Conservation (phyloP, 164 flowering plant species). For the Dillenia suffruticosa region DNA sequence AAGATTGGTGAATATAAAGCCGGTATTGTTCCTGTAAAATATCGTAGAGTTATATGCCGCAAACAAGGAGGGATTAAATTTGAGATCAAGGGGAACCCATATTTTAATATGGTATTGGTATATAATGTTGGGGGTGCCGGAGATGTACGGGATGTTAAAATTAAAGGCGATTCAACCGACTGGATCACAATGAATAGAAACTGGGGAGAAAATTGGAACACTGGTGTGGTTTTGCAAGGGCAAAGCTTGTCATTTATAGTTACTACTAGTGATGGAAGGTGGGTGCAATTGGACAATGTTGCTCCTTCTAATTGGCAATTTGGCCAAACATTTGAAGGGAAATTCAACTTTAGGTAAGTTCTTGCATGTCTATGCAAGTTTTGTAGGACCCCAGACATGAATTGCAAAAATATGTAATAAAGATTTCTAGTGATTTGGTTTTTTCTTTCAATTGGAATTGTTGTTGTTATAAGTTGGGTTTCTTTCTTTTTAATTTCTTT, state of each 20-base stretch:
- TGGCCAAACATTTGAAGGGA: conserved; percentile 23
- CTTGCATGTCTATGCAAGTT: too few species aligned
- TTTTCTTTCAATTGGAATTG: too few species aligned
- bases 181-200: conserved; percentile 23
- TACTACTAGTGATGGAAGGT: conserved; percentile 20
- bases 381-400: too few species aligned
- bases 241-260: conserved; percentile 14
- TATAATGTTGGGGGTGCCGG: conserved; percentile 23
- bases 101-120: conserved; percentile 8
- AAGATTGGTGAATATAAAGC: too few species aligned
- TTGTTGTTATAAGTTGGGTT: too few species aligned
- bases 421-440: too few species aligned
- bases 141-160: conserved; percentile 7
- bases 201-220: conserved; percentile 27
- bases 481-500: too few species aligned
- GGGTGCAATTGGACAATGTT: conserved; percentile 15
- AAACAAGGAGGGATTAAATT: too few species aligned
- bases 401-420: too few species aligned
- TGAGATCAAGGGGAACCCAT: too few species aligned
- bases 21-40: too few species aligned
- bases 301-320: conserved; percentile 23
- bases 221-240: not conserved
- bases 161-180: conserved; percentile 14
- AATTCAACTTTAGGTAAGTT: not conserved
- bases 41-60: too few species aligned